These are phyloP conservation scores for Phytophthora pseudosyringae DNA, from an alignment of 352 stramenopile genomes.

Conservation along the genomic window DNA sequence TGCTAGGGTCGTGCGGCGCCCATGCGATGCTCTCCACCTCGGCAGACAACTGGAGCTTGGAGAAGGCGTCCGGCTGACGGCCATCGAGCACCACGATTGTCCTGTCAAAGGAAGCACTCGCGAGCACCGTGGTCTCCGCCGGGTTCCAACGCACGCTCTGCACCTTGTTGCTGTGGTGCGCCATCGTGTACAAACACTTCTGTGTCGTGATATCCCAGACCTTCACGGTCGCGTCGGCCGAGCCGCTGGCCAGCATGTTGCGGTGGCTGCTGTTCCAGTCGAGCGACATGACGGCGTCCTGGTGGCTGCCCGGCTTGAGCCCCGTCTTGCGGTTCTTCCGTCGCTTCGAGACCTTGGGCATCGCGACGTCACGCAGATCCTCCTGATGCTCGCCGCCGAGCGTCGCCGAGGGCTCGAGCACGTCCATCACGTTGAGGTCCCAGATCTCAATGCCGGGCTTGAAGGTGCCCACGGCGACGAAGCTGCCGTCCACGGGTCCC, in stretches of 20 bases:
- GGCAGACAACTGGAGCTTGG: conserved; percentile 79
- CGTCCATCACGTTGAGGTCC: conserved; percentile 99
- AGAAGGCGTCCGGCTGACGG: conserved; percentile 81
- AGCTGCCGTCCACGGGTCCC: conserved; percentile 93
- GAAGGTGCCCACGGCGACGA: conserved; percentile 99
- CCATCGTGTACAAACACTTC: conserved; percentile 95
- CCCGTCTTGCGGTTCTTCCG: conserved; percentile 72
- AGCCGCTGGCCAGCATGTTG: conserved; percentile 98
- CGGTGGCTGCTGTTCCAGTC: conserved; percentile 97
- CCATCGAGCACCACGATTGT: conserved; percentile 95
- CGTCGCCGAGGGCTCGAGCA: conserved; percentile 95
- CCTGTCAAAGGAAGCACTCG: conserved; percentile 95
- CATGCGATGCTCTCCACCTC: conserved; percentile 94
- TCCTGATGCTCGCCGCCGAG: conserved; percentile 94
- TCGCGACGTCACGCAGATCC: conserved; percentile 76
- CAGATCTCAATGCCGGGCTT: conserved; percentile 99
- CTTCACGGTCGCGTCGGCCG: conserved; percentile 98
- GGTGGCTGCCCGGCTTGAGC: conserved; percentile 95
- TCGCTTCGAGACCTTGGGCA: conserved; percentile 79
- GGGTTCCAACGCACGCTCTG: conserved; percentile 97
- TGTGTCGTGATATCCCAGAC: conserved; percentile 94
- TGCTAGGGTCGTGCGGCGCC: conserved; percentile 93
- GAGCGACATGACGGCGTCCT: conserved; percentile 97
- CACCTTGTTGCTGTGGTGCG: conserved; percentile 99
- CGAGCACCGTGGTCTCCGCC: conserved; percentile 95